Conservation (phyloP, 139 green algal genomes). For the Chlorella sorokiniana region DNA sequence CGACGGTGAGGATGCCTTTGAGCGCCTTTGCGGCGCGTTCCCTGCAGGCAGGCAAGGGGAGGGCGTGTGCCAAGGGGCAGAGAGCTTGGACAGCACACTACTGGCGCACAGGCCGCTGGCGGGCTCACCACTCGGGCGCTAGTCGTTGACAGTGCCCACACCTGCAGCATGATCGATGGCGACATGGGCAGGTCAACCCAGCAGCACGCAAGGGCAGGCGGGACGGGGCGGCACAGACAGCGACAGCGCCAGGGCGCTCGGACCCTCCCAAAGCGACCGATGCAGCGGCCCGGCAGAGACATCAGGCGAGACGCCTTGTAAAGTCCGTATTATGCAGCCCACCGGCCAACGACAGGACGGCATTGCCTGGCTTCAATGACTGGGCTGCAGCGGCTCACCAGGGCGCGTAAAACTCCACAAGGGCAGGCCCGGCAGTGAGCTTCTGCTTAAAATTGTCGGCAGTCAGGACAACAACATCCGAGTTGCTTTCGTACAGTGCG, state of each 20-base stretch:
- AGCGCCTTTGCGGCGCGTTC: constrained; percentile 70
- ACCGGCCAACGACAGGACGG: too few relatives aligned
- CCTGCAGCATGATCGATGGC: too few relatives aligned
- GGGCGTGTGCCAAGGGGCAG: constrained; percentile 17
- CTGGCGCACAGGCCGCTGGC: not conserved
- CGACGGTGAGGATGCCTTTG: constrained; percentile 74
- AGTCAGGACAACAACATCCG: constrained; percentile 11
- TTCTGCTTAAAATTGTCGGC: constrained; percentile 18
- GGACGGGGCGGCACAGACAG: too few relatives aligned
- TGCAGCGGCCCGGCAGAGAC: too few relatives aligned
- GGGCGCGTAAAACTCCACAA: constrained; percentile 57
- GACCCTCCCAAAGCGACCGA: too few relatives aligned
- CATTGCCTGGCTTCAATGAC: not conserved
- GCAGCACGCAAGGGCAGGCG: not conserved
- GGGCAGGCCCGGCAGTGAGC: constrained; percentile 11
- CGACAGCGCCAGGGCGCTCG: too few relatives aligned
- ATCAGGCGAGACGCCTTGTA: too few relatives aligned
- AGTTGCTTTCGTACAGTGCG: constrained; percentile 24
- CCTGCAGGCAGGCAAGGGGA: constrained; percentile 13
- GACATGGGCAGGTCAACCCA: too few relatives aligned
- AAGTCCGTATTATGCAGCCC: too few relatives aligned
- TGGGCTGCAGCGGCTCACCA: constrained; percentile 13
- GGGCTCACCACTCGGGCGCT: constrained; percentile 51
- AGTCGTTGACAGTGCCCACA: constrained; percentile 73
- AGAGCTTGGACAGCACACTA: too few relatives aligned